Base-by-base conservation (phyloP, 768 basidiomycete genomes). In the Auriscalpium orientale region DNA sequence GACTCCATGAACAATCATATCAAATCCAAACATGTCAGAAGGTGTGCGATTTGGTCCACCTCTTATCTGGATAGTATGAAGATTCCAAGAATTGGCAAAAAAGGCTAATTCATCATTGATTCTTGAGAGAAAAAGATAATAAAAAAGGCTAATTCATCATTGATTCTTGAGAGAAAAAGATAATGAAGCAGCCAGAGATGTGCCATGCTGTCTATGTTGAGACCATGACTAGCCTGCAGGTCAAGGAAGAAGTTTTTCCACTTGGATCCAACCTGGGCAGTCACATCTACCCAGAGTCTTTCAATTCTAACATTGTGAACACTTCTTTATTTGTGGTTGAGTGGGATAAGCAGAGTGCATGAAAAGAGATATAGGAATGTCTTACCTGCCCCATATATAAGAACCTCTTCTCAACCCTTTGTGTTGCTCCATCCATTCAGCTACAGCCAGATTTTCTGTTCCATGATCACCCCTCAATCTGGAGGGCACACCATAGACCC, bases 401-500 rank as follows among this genome's bases (percentile, higher is more conserved):
- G 67, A 66, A 10, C 62, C 62, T 13, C 62, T 50, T 5, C 53
- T 43, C 15, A 15, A 10, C 1, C 67, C 67, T 8, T 56, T 55
- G 20, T 49, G 13, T 18, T 46, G 21, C 33, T 62, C 60, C 67
- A 68, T 68, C 46, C 48, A 65, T 13, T 21, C 54, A 7, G 63
- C 63, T 8, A 68, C 65, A 18, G 21, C 46, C 3, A 64, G n/a
- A 54, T 68, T 68, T 53, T 68, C 67, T 2, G 49, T 53, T 0
- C 67, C 67, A 62, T 64, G 65, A 48, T 68, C 67, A 3, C 66
- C 67, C 9, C 56, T 36, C 57, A 67, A 46, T 2, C 60, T 36
- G 8, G 55, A 57, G 4, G 73, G 72, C 9, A 68, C 49, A 6
- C 74, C 72, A 59, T 68, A 67, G 0, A 22, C 47, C 7, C 50